phyloP scores from a whole-genome alignment of 2,329 filamentous ascomycete genomes.

The Penicillium palitans region DNA sequence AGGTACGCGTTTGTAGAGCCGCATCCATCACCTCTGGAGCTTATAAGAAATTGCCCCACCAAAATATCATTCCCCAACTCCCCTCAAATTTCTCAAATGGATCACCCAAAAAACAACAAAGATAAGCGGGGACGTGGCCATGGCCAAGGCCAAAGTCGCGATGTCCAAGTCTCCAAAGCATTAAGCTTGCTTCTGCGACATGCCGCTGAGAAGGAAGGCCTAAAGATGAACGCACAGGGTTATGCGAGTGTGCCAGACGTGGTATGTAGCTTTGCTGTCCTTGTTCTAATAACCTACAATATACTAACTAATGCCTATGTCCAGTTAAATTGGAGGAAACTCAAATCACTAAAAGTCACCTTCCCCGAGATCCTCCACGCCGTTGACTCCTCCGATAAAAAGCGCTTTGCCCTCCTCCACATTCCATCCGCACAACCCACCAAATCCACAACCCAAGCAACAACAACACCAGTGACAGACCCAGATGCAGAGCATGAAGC shows the following conservation, averaged over 20 bases:
- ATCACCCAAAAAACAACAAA: neutral
- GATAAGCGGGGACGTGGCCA: conserved; percentile 9
- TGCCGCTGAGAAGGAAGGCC: conserved; percentile 60
- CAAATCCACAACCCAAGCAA: conserved; percentile 20
- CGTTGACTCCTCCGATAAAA: conserved; percentile 79
- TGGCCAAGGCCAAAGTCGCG: conserved; percentile 28
- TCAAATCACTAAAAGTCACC: conserved; percentile 71
- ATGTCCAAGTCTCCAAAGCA: conserved; percentile 44
- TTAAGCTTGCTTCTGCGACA: conserved; percentile 57
- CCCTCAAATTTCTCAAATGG: neutral
- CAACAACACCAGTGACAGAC: conserved; percentile 19
- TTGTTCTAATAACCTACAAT: neutral
- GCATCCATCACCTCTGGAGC: neutral
- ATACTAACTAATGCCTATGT: neutral
- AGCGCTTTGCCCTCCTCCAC: conserved; percentile 79
- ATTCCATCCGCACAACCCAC: conserved; percentile 34
- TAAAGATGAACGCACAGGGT: conserved; percentile 59
- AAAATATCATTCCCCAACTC: conserved; percentile 1
- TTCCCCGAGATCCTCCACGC: conserved; percentile 70
- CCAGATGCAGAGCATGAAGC: conserved; percentile 23
- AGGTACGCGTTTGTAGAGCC: neutral
- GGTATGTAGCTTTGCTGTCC: conserved; percentile 41
- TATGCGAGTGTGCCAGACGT: conserved; percentile 62
- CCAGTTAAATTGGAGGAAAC: conserved; percentile 58
- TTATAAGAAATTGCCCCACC: conserved; percentile 3